Conservation (phyloP, 2,329 filamentous ascomycete genomes). For the Pseudocercospora crystallina region DNA sequence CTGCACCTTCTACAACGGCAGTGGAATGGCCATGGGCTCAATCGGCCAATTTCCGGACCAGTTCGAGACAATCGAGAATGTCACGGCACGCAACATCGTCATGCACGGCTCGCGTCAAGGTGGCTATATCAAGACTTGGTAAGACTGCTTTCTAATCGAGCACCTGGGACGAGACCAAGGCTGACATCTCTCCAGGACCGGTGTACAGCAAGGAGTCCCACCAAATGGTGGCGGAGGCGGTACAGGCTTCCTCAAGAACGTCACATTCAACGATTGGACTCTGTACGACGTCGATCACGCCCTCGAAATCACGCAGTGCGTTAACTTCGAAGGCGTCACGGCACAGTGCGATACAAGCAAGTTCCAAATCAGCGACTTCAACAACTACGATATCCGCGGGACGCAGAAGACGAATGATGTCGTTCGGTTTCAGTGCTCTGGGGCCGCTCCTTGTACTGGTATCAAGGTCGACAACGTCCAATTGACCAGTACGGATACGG, state of each 20-base stretch:
- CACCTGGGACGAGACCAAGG: background rate
- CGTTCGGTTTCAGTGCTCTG: constrained; percentile 32
- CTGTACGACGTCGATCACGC: constrained; percentile 23
- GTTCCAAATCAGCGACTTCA: constrained; percentile 42
- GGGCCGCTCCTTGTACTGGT: constrained; percentile 27
- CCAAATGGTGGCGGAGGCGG: constrained; percentile 59
- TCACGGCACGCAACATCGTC: constrained; percentile 50
- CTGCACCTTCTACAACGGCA: constrained; percentile 50
- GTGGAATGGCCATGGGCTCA: constrained; percentile 59
- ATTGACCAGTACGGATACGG: constrained; percentile 5
- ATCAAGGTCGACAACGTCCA: constrained; percentile 20
- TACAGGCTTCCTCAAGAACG: constrained; percentile 44
- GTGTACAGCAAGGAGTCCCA: no score
- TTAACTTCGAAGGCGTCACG: constrained; percentile 24
- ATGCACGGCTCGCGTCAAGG: constrained; percentile 27
- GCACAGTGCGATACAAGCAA: constrained; percentile 32
- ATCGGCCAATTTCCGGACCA: constrained; percentile 55
- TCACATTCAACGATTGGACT: constrained; percentile 38
- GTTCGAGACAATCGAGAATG: constrained; percentile 52
- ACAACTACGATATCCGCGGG: constrained; percentile 32
- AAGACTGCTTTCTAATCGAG: no score
- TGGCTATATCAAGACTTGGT: constrained; percentile 56
- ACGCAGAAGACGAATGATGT: constrained; percentile 23
- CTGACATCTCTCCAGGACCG: constrained; percentile 29
- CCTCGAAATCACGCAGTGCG: constrained; percentile 33